phyloP scores from a whole-genome alignment of 371 early-diverging fungal species.

The Mortierella sp. region DNA sequence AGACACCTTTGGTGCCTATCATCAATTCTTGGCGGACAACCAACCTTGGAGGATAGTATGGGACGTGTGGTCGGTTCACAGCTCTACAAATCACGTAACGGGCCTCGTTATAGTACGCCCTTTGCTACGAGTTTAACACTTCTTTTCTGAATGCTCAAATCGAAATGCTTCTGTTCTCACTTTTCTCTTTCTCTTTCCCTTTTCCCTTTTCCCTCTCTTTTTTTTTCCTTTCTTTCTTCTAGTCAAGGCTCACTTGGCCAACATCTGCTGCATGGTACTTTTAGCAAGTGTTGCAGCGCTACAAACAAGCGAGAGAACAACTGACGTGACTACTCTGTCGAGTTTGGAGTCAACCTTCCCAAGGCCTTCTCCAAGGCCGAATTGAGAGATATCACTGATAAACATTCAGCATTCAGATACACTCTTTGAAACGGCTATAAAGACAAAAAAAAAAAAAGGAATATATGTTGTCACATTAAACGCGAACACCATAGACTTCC shows the following conservation, averaged over 20 bases:
- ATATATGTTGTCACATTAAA: no score
- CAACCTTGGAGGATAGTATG: constrained; percentile 42
- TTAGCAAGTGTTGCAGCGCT: constrained; percentile 8
- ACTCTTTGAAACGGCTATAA: constrained; percentile 17
- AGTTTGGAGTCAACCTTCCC: constrained; percentile 43
- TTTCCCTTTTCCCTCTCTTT: not conserved
- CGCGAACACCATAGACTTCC: no score
- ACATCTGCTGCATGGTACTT: constrained; percentile 5
- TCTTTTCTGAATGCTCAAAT: no score
- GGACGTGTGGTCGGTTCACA: constrained; percentile 30
- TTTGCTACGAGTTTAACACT: not conserved
- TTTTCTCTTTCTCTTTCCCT: not conserved
- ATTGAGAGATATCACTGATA: constrained; percentile 34
- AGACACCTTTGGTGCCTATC: constrained; percentile 33
- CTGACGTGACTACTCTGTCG: constrained; percentile 37
- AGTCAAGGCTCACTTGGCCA: constrained; percentile 29
- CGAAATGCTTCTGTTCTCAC: no score
- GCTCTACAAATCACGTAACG: constrained; percentile 16
- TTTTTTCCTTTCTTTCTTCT: not conserved
- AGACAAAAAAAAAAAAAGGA: not conserved
- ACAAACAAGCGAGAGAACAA: constrained; percentile 34
- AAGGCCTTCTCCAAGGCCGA: constrained; percentile 35
- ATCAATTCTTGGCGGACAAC: constrained; percentile 46
- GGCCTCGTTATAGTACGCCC: constrained; percentile 22
- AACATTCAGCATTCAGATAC: constrained; percentile 41